Conservation (phyloP, 1,284 basidiomycete species). For the Sporisorium scitamineum region DNA sequence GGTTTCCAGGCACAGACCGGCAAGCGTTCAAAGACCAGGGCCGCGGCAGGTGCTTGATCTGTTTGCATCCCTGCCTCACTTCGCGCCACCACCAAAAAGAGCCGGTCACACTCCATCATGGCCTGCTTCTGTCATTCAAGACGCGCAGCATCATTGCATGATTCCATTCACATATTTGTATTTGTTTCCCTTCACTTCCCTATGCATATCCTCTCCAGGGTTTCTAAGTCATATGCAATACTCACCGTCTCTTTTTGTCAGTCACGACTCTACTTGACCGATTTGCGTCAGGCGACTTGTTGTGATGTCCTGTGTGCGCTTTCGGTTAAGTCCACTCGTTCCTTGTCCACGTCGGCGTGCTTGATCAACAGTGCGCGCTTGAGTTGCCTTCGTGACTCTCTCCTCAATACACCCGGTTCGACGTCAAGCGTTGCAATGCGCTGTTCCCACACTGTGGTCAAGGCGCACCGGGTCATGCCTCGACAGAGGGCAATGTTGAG, state of each 20-base stretch:
- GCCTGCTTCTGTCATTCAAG: not conserved
- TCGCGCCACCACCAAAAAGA: not conserved
- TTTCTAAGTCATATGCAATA: not conserved
- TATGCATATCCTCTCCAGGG: constrained; percentile 1
- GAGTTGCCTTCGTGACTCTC: too few species aligned
- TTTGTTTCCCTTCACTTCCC: constrained; percentile 1
- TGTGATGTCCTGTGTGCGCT: too few species aligned
- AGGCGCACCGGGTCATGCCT: too few species aligned
- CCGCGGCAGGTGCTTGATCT: constrained; percentile 43
- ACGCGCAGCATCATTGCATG: constrained; percentile 2
- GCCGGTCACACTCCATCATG: not conserved
- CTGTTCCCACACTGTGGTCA: too few species aligned
- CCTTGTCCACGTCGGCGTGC: too few species aligned
- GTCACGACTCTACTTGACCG: too few species aligned
- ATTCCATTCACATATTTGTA: constrained; percentile 3
- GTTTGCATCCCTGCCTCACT: not conserved
- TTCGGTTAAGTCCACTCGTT: too few species aligned
- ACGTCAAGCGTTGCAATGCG: too few species aligned
- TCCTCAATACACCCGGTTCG: too few species aligned
- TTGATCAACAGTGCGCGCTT: too few species aligned
- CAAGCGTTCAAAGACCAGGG: constrained; percentile 68
- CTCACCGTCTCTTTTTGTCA: not conserved
- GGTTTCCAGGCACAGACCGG: constrained; percentile 98
- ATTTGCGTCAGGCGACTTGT: too few species aligned
- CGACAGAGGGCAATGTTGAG: too few species aligned